Conservation (phyloP, 495 filamentous ascomycete genomes). For the Annulohypoxylon stygium region DNA sequence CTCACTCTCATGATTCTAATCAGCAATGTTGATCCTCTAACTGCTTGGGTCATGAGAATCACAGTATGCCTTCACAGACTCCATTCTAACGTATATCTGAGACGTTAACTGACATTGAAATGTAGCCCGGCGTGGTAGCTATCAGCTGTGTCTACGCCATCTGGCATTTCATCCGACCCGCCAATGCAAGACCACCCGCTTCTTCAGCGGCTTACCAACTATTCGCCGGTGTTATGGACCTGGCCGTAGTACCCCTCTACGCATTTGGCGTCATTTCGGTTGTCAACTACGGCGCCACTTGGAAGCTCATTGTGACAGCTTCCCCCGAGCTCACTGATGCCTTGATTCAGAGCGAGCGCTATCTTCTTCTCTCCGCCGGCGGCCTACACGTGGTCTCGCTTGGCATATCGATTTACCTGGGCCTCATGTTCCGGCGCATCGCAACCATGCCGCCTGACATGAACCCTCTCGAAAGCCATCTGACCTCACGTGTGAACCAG, state of each 20-base stretch:
- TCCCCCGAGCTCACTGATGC: constrained; percentile 60
- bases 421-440: constrained; percentile 83
- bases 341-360: constrained; percentile 74
- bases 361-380: constrained; percentile 69
- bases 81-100: neutral
- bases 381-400: constrained; percentile 79
- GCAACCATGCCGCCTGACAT: constrained; percentile 85
- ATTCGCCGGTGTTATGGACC: constrained; percentile 80
- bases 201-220: constrained; percentile 88
- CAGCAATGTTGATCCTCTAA: constrained; percentile 68
- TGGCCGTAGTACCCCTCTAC: constrained; percentile 80
- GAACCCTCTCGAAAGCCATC: constrained; percentile 89
- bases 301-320: constrained; percentile 71
- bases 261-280: constrained; percentile 75
- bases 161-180: constrained; percentile 78
- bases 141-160: constrained; percentile 79
- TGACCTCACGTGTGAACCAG: constrained; percentile 73
- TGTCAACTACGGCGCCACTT: constrained; percentile 65
- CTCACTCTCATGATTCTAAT: constrained; percentile 80
- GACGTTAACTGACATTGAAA: constrained; percentile 9
- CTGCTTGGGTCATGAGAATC: constrained; percentile 81
- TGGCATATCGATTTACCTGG: constrained; percentile 76
- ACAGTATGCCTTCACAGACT: constrained; percentile 67
- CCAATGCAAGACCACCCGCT: constrained; percentile 74
- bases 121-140: constrained; percentile 75